These are phyloP conservation scores for Dactylellina cionopaga DNA, from an alignment of 2,329 filamentous ascomycete species.

Conservation along the genomic window DNA sequence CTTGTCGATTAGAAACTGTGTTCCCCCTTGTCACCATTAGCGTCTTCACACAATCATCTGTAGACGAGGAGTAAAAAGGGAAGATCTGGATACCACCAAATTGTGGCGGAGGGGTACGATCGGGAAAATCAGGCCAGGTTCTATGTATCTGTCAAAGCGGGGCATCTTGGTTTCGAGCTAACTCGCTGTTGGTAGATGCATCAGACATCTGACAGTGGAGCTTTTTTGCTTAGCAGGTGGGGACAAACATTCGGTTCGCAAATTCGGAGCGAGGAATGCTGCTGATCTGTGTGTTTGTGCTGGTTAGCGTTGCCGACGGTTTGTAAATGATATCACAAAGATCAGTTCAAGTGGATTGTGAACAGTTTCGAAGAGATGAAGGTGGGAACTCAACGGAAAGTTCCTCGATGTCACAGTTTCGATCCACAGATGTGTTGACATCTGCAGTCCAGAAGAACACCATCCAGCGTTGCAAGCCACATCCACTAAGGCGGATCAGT, in stretches of 20 bases:
- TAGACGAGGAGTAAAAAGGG: conserved; percentile 2
- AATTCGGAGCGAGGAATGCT: conserved; percentile 33
- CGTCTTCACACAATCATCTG: conserved; percentile 9
- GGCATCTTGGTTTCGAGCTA: neutral
- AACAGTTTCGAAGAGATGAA: conserved; percentile 11
- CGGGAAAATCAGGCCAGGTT: conserved; percentile 17
- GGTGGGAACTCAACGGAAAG: conserved; percentile 16
- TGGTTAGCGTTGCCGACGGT: neutral
- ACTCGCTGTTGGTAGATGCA: neutral
- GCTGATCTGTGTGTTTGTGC: conserved; percentile 33
- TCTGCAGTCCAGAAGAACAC: neutral
- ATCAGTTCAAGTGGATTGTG: conserved; percentile 1
- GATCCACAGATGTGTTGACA: conserved; percentile 33
- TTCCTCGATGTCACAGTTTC: conserved; percentile 25
- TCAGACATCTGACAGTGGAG: conserved; percentile 23
- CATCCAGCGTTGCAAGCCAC: conserved; percentile 28
- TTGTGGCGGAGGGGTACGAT: conserved; percentile 31
- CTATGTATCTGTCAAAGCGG: conserved; percentile 9
- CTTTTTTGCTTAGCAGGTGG: conserved; percentile 6
- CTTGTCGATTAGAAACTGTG: neutral
- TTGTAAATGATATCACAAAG: conserved; percentile 36
- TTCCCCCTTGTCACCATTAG: conserved; percentile 18
- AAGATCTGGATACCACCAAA: conserved; percentile 20
- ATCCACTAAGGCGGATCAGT: conserved; percentile 49
- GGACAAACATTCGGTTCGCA: conserved; percentile 35